phyloP scores from a whole-genome alignment of 2,329 filamentous ascomycete species.

The Cyanodermella asteris region DNA sequence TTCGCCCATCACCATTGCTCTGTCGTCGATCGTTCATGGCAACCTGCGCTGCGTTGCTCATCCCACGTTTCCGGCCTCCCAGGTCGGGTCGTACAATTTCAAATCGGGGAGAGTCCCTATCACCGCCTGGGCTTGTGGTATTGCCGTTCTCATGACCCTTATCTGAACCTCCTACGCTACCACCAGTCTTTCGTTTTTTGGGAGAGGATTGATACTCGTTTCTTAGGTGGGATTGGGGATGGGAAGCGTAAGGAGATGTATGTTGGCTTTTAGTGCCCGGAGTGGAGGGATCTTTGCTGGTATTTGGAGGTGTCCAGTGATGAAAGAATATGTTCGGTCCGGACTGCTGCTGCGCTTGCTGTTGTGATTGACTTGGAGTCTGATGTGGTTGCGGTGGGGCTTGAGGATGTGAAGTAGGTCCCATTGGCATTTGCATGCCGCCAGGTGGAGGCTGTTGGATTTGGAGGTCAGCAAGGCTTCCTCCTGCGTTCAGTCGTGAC shows the following conservation, averaged over 20 bases:
- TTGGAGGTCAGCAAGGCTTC: conserved; percentile 18
- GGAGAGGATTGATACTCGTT: conserved; percentile 51
- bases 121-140: too few relatives aligned
- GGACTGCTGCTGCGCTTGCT: conserved; percentile 40
- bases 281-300: conserved; percentile 45
- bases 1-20: too few relatives aligned
- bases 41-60: too few relatives aligned
- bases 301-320: conserved; percentile 69
- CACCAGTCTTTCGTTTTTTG: conserved; percentile 75
- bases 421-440: conserved; percentile 20
- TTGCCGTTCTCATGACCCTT: too few relatives aligned
- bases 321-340: conserved; percentile 74
- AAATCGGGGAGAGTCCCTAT: too few relatives aligned
- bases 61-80: too few relatives aligned
- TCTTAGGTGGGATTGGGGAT: conserved; percentile 24
- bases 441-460: conserved; percentile 16
- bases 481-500: conserved; percentile 22
- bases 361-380: conserved; percentile 26
- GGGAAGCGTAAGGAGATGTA: conserved; percentile 23
- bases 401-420: too few relatives aligned
- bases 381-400: conserved; percentile 30
- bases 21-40: too few relatives aligned
- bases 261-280: conserved; percentile 50
- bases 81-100: too few relatives aligned
- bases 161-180: conserved; percentile 34